Conservation (phyloP, 148 eudicot genomes). For the Rhododendron molle region DNA sequence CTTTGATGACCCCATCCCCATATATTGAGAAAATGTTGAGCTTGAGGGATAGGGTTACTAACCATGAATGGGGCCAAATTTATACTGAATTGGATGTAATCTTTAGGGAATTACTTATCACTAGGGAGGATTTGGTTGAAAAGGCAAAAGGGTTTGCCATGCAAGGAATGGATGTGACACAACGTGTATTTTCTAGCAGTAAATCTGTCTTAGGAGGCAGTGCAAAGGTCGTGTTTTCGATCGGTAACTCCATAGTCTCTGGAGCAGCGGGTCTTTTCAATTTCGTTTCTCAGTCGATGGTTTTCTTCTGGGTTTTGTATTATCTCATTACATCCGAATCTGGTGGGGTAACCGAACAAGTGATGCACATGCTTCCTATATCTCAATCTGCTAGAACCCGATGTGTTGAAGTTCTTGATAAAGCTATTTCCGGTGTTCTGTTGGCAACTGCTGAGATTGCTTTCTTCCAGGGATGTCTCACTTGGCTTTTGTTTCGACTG, state of each 20-base stretch:
- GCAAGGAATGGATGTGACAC: slow-evolving; percentile 2
- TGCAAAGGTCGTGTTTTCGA: slow-evolving; percentile 56
- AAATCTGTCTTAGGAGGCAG: slow-evolving; percentile 51
- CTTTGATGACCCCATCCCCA: slow-evolving; percentile 55
- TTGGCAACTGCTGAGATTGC: slow-evolving; percentile 83
- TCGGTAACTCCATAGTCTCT: slow-evolving; percentile 61
- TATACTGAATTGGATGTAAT: neutral
- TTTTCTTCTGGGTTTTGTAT: slow-evolving; percentile 92
- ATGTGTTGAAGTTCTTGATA: slow-evolving; percentile 86
- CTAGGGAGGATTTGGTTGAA: neutral
- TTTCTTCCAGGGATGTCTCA: slow-evolving; percentile 84
- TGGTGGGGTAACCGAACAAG: slow-evolving; percentile 91
- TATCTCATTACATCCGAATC: slow-evolving; percentile 89
- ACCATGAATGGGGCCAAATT: neutral
- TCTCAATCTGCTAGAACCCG: slow-evolving; percentile 56
- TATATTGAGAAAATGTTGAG: slow-evolving; percentile 57
- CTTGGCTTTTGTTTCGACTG: slow-evolving; percentile 89
- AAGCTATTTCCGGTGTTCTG: slow-evolving; percentile 75
- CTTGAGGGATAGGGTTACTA: slow-evolving; percentile 47
- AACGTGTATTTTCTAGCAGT: neutral
- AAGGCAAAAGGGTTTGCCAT: slow-evolving; percentile 4
- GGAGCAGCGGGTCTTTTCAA: slow-evolving; percentile 86
- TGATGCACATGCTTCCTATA: slow-evolving; percentile 72
- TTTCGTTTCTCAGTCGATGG: slow-evolving; percentile 77
- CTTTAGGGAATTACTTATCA: neutral